Evolutionary conservation across 345 rosid genomes (phyloP), one percentile per base, ranked within the genome.

Genomic region (Eucalyptus tenuipes): DNA sequence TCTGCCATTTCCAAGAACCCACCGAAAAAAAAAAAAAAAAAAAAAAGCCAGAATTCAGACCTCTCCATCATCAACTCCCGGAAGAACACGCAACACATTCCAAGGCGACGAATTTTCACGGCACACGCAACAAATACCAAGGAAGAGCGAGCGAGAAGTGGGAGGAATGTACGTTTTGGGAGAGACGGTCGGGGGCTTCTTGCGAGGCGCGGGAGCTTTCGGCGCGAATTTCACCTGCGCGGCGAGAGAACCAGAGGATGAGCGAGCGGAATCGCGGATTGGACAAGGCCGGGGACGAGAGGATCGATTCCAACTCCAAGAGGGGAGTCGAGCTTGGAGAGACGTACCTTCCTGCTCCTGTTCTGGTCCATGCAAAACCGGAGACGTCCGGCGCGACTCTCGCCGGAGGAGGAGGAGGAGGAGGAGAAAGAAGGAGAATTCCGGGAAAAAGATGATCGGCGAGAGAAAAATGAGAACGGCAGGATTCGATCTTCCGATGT

Each of bases 181-280:
- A 13, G 89, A 42, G 75, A 71, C 40, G 87, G 85, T 33, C n/a
- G 45, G 89, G 45, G 90, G 88, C 89, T 88, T 92, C 91, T 91
- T 91, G 57, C 87, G 92, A 66, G 94, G 82, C 24, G 82, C 80
- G 55, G 91, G 95, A 79, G 88, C 90, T 89, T 89, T 94, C 7
- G 96, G 96, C 52, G 81, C 45, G 71, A 93, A 94, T 89, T 89
- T 92, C 7, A 47, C 33, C 95, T 94, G 94, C 89, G 47, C 14
- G 82, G 27, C 47, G 8, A 75, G 20, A 20, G 57, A 40, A 71
- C 82, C 7, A 75, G 27, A 5, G 42, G 20, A 75, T 40, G 82
- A 40, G 47, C 82, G 82, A 20, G 15, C 82, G 47, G 42, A 40
- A 75, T 20, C 5, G 29, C 47, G 47, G 29, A 16, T 52, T 20